phyloP scores from a whole-genome alignment of 495 filamentous ascomycete genomes.

The Aspergillus nidulans region DNA sequence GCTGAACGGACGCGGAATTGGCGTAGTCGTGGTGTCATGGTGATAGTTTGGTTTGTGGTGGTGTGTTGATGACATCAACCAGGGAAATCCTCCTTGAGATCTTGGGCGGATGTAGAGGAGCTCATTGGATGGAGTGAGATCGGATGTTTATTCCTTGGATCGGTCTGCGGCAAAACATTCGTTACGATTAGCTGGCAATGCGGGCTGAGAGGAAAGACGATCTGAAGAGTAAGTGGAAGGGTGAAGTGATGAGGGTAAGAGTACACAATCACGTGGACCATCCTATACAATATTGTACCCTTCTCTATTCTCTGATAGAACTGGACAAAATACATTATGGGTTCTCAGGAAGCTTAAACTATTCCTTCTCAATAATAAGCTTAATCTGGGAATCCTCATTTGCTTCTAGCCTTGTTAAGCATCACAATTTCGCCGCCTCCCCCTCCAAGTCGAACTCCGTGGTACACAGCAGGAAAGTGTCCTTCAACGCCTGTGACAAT shows the following conservation, averaged over 20 bases:
- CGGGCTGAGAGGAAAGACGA: not conserved
- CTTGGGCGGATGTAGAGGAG: not conserved
- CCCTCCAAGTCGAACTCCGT: constrained; percentile 3
- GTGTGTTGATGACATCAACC: constrained; percentile 19
- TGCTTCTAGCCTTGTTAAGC: too few relatives aligned
- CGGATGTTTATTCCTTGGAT: not conserved
- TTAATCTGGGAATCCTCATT: too few relatives aligned
- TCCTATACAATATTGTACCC: too few relatives aligned
- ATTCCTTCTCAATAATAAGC: too few relatives aligned
- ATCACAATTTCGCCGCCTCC: not conserved
- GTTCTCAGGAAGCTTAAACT: too few relatives aligned
- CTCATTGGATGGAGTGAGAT: not conserved
- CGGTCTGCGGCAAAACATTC: not conserved
- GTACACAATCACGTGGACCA: too few relatives aligned
- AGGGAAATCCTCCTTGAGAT: not conserved
- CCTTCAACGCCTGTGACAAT: constrained; percentile 40
- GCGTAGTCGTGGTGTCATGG: constrained; percentile 23
- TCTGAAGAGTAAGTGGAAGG: not conserved
- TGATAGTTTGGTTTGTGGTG: not conserved
- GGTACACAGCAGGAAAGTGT: constrained; percentile 50
- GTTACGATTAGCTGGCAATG: not conserved
- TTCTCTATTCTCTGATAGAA: too few relatives aligned
- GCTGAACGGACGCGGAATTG: constrained; percentile 7
- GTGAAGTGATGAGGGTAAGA: too few relatives aligned
- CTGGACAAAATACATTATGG: too few relatives aligned